Conservation (phyloP, 2,329 filamentous ascomycete genomes). For the Coleophoma eucalyptorum region DNA sequence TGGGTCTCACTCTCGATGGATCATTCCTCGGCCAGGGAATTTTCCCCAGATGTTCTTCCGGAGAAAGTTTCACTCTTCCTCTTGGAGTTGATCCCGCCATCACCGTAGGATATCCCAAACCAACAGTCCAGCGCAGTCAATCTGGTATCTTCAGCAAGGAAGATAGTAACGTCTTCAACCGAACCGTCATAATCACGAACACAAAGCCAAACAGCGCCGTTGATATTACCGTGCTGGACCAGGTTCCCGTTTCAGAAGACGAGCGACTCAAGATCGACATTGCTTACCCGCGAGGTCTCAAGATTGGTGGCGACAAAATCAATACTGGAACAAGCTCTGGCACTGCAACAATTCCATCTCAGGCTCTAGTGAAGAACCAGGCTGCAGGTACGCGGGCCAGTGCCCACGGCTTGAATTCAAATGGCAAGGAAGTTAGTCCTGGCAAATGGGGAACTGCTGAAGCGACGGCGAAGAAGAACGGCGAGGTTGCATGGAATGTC, state of each 20-base stretch:
- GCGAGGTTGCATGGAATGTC: constrained; percentile 57
- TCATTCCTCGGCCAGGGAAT: constrained; percentile 54
- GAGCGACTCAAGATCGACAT: constrained; percentile 51
- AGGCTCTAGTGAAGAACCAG: constrained; percentile 7
- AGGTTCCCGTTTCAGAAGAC: constrained; percentile 59
- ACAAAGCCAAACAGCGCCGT: constrained; percentile 37
- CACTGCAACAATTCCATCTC: not conserved
- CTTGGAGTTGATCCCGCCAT: constrained; percentile 59
- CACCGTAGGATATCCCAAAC: constrained; percentile 50
- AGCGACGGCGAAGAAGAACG: constrained; percentile 49
- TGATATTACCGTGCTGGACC: constrained; percentile 51
- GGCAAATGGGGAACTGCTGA: constrained; percentile 49
- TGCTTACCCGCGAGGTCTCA: constrained; percentile 43
- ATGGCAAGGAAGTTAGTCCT: constrained; percentile 17
- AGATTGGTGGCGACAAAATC: constrained; percentile 32
- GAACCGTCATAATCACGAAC: constrained; percentile 46
- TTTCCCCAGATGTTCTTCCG: constrained; percentile 51
- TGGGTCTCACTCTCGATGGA: constrained; percentile 59
- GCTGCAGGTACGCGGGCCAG: constrained; percentile 14
- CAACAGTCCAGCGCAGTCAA: constrained; percentile 46
- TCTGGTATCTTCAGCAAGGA: constrained; percentile 51
- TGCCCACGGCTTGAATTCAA: constrained; percentile 19
- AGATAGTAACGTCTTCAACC: constrained; percentile 45
- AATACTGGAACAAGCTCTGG: constrained; percentile 26
- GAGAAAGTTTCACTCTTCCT: constrained; percentile 47